Percentiles rank a stretch among this genome's conserved stretches.
Evolutionary conservation across 2,329 filamentous ascomycete species (phyloP).

Genomic region (Penicillium italicum): DNA sequence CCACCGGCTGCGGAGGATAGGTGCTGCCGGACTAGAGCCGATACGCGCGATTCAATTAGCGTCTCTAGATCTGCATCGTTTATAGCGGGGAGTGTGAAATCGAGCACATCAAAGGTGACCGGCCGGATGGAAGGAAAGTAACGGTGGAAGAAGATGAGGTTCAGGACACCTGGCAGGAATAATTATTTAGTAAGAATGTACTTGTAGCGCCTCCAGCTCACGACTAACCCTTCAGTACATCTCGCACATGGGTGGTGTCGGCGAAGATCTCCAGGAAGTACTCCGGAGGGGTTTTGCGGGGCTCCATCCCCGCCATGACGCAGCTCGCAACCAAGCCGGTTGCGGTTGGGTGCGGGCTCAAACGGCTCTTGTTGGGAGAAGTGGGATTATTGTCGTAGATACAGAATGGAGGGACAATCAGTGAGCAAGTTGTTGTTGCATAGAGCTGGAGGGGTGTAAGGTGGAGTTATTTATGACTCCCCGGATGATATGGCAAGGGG

Average conservation of each 20-base stretch:
- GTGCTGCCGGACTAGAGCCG: constrained; percentile 71
- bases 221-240: constrained; percentile 79
- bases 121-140: constrained; percentile 87
- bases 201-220: no score
- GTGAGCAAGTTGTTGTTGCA: neutral
- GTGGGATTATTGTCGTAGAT: neutral
- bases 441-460: neutral
- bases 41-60: constrained; percentile 83
- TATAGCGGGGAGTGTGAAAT: constrained; percentile 84
- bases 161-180: constrained; percentile 67
- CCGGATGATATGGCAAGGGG: constrained; percentile 11
- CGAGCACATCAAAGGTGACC: constrained; percentile 80
- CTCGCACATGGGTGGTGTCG: constrained; percentile 82
- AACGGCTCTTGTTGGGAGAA: neutral
- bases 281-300: constrained; percentile 67
- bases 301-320: constrained; percentile 53
- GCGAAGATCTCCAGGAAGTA: constrained; percentile 93
- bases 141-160: constrained; percentile 98
- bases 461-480: constrained; percentile 11
- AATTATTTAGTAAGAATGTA: neutral
- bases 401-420: neutral
- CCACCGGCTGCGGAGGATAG: constrained; percentile 59
- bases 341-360: neutral
- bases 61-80: constrained; percentile 88
- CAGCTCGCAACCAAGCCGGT: constrained; percentile 12